phyloP scores from a whole-genome alignment of 2,329 filamentous ascomycete species.

The Monilinia fructigena region DNA sequence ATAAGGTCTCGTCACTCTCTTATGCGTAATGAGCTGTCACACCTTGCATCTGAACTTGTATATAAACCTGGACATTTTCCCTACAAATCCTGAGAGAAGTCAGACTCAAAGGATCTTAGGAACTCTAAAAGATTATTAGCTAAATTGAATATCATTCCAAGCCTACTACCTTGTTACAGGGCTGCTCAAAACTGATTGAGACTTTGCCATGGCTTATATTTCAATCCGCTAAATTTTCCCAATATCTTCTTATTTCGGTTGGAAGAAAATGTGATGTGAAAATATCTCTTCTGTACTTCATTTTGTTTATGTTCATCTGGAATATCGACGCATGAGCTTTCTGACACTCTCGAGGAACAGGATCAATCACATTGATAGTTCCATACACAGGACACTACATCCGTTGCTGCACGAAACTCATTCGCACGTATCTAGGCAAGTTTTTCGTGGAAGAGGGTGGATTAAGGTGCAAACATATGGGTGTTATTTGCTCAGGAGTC shows the following conservation, averaged over 20 bases:
- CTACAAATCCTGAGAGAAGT: too few relatives aligned
- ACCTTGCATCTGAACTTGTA: too few relatives aligned
- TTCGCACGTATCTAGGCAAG: background rate
- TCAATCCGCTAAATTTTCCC: constrained; percentile 64
- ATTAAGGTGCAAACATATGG: too few relatives aligned
- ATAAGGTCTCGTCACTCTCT: too few relatives aligned
- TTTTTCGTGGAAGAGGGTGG: background rate
- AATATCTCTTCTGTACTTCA: constrained; percentile 46
- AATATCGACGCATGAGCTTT: constrained; percentile 48
- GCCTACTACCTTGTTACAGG: too few relatives aligned
- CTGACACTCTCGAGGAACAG: constrained; percentile 16
- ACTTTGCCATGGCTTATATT: constrained; percentile 43
- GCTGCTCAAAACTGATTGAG: constrained; percentile 26
- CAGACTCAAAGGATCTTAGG: too few relatives aligned
- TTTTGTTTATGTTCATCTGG: constrained; percentile 57
- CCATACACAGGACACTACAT: background rate
- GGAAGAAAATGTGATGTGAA: constrained; percentile 49
- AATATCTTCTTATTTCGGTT: constrained; percentile 54
- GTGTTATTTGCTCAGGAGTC: background rate
- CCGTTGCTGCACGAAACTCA: background rate
- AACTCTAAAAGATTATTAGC: too few relatives aligned
- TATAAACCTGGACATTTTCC: too few relatives aligned
- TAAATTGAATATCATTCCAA: too few relatives aligned
- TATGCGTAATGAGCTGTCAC: too few relatives aligned
- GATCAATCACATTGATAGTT: background rate